Evolutionary conservation across 768 basidiomycete species (phyloP), one percentile per base, ranked within the genome.

Genomic region (Tylopilus vinaceipallidus): DNA sequence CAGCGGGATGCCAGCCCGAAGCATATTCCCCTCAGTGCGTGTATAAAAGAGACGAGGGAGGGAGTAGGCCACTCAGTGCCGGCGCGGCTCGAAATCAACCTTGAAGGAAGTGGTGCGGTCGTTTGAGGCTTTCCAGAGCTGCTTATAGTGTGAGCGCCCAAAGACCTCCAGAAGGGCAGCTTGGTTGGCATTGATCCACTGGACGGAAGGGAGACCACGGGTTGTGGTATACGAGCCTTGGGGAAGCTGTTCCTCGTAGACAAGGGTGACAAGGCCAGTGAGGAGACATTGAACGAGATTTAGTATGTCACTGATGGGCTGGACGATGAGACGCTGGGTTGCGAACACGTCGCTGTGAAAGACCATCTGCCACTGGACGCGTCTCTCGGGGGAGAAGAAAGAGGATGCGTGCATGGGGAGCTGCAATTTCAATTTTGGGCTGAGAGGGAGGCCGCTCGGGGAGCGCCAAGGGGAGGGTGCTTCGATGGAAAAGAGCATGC

Each of bases 351-450:
- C 84, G 60, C 80, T 81, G 64, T 86, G 88, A 64, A 92, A 92
- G 59, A 90, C 87, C 88, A 91, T 90, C 66, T 91, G 82, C 89
- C 90, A 92, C 64, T 91, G 88, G 39, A 91, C 79, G 52, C 87
- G 81, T 57, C 89, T 74, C 65, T 91, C 87, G 11, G 88, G 88
- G 42, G 84, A 86, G 72, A 91, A 92, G 70, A 92, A 91, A 22
- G 89, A 88, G 34, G 83, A 84, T 33, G 89, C 88, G 55, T 91
- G 82, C 50, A 83, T 75, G 8, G 89, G 89, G 30, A 91, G 77
- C 61, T 87, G 83, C 7, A 91, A 73, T 39, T 76, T 82, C 59
- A 88, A 72, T 60, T 81, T 77, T 50, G 89, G 89, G 47, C 86
- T 84, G 36, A 86, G 84, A 7, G 89, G 88, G 38, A 91, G 76